A percentile compares a stretch with the other conserved stretches of the same genome.
Conservation (phyloP, 257 asterid species). For the Forsythia suspensa region DNA sequence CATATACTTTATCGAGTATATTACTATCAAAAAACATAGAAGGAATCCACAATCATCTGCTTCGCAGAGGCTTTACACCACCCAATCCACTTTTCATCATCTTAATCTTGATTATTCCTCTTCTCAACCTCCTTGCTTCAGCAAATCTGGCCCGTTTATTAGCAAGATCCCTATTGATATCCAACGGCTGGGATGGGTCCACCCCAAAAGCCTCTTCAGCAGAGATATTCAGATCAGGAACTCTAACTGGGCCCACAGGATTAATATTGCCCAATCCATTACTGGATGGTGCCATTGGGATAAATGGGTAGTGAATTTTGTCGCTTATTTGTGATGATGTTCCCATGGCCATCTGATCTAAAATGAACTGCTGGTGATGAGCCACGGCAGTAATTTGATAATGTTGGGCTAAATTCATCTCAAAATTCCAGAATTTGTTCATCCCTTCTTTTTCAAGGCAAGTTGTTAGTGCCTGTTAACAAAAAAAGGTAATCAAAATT, state of each 20-base stretch:
- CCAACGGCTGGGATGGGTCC: conserved; percentile 36
- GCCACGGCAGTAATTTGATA: not conserved
- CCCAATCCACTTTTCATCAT: conserved; percentile 24
- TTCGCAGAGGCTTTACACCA: not conserved
- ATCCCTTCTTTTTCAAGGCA: conserved; percentile 11
- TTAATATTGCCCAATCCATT: conserved; percentile 28
- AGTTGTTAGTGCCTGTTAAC: conserved; percentile 22
- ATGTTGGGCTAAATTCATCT: conserved; percentile 1
- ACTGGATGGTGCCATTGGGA: conserved; percentile 22
- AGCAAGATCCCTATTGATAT: conserved; percentile 18
- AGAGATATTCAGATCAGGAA: conserved; percentile 42
- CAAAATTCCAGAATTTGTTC: conserved; percentile 2
- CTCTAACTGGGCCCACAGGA: conserved; percentile 33
- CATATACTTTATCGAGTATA: not conserved
- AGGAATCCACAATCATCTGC: not conserved
- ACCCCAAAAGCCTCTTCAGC: conserved; percentile 28
- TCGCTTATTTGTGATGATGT: not conserved
- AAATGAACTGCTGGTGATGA: conserved; percentile 23
- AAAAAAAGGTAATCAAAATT: conserved; percentile 2
- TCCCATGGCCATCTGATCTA: conserved; percentile 31
- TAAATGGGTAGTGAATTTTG: conserved; percentile 15
- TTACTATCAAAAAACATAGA: not conserved
- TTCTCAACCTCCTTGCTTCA: conserved; percentile 61
- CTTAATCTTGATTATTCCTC: conserved; percentile 40
- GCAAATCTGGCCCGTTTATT: conserved; percentile 48